phyloP scores from a whole-genome alignment of 495 filamentous ascomycete genomes.

The Chaetomidium leptoderma region DNA sequence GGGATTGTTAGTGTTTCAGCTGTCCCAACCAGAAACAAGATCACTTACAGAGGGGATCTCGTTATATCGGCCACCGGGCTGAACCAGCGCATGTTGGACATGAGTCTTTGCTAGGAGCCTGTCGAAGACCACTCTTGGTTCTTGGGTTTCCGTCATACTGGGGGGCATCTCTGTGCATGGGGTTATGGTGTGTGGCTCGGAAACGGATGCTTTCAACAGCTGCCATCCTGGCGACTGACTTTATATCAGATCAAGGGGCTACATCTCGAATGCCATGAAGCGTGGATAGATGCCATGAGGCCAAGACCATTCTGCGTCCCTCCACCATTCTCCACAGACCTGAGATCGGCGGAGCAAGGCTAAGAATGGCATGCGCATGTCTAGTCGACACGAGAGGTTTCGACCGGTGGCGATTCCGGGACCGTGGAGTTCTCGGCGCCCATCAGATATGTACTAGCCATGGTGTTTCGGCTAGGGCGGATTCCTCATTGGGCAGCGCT shows the following conservation, averaged over 20 bases:
- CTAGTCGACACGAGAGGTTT: conserved; percentile 2
- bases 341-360: neutral
- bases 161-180: neutral
- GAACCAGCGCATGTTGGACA: conserved; percentile 29
- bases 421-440: neutral
- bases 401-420: conserved; percentile 2
- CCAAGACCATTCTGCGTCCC: neutral
- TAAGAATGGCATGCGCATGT: neutral
- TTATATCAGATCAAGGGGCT: neutral
- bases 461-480: neutral
- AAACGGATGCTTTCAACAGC: neutral
- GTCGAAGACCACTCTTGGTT: conserved; percentile 25
- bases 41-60: conserved; percentile 25
- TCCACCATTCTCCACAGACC: neutral
- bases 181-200: neutral
- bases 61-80: conserved; percentile 25
- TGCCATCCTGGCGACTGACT: neutral
- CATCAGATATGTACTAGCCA: neutral
- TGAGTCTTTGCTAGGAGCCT: conserved; percentile 29
- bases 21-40: no score
- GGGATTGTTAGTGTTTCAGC: conserved; percentile 6
- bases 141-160: conserved; percentile 19
- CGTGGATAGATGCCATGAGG: neutral
- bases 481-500: neutral
- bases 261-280: no score